Conservation (phyloP, 371 early-diverging fungal genomes). For the Choanephora cucurbitarum region DNA sequence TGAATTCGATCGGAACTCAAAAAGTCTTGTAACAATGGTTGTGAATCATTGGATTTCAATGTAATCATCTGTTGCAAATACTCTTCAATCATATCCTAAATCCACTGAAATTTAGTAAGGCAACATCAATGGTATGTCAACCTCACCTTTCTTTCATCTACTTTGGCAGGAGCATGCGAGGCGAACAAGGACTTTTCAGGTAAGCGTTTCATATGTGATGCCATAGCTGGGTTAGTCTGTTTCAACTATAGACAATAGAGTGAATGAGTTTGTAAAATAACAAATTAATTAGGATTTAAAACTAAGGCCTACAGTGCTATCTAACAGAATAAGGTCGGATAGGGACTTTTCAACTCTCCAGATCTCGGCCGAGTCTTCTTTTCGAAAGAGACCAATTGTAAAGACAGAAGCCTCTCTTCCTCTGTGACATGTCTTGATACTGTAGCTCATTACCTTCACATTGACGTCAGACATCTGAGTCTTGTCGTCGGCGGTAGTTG, state of each 20-base stretch:
- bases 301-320: slow-evolving; percentile 61
- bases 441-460: slow-evolving; percentile 65
- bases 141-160: slow-evolving; percentile 67
- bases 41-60: slow-evolving; percentile 47
- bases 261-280: not conserved
- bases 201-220: slow-evolving; percentile 60
- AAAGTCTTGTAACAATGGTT: slow-evolving; percentile 62
- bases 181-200: slow-evolving; percentile 80
- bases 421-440: slow-evolving; percentile 67
- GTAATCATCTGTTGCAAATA: slow-evolving; percentile 66
- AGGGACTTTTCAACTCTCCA: slow-evolving; percentile 87
- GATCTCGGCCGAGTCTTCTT: slow-evolving; percentile 48
- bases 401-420: slow-evolving; percentile 69
- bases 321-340: slow-evolving; percentile 75
- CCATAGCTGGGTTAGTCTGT: slow-evolving; percentile 38
- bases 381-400: slow-evolving; percentile 44
- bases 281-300: not conserved
- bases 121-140: too few relatives aligned
- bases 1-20: slow-evolving; percentile 61
- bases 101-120: too few relatives aligned
- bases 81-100: slow-evolving; percentile 51
- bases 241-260: slow-evolving; percentile 26
- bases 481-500: not conserved
- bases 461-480: slow-evolving; percentile 39
- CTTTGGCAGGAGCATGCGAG: slow-evolving; percentile 67